Evolutionary conservation across 1,139 yeast species (phyloP).

Genomic region (Kluyveromyces sp.): DNA sequence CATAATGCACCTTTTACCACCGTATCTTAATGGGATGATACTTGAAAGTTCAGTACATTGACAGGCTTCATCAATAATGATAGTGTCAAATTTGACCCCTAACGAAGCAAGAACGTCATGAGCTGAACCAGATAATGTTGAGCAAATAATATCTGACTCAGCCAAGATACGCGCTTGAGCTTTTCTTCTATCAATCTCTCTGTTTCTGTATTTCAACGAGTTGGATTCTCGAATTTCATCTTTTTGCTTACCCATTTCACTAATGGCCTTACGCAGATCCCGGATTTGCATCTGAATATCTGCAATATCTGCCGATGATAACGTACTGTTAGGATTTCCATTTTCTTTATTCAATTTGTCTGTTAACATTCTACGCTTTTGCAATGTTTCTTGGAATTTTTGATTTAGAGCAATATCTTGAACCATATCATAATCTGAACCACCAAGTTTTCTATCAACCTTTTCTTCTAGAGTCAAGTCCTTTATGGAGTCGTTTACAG

Average conservation of each 20-base stretch:
- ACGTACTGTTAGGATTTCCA: conserved; percentile 21
- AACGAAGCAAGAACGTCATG: conserved; percentile 74
- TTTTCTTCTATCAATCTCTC: conserved; percentile 72
- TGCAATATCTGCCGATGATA: conserved; percentile 31
- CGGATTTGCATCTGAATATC: conserved; percentile 44
- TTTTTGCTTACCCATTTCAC: conserved; percentile 61
- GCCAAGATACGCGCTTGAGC: conserved; percentile 64
- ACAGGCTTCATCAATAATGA: conserved; percentile 95
- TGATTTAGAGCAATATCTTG: conserved; percentile 28
- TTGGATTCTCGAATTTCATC: conserved; percentile 74
- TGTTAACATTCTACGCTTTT: conserved; percentile 22
- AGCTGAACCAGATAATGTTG: conserved; percentile 93
- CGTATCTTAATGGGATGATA: conserved; percentile 86
- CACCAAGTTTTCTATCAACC: conserved; percentile 59
- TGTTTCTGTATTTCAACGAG: conserved; percentile 59
- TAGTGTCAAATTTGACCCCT: conserved; percentile 81
- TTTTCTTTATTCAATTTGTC: conserved; percentile 24
- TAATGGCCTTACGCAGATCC: conserved; percentile 50
- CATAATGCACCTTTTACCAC: conserved; percentile 87
- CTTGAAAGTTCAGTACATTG: conserved; percentile 94
- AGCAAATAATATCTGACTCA: conserved; percentile 81
- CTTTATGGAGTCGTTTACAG: conserved; percentile 72
- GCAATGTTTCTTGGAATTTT: conserved; percentile 22
- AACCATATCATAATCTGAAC: conserved; percentile 34
- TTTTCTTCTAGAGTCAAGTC: conserved; percentile 83